Base-by-base conservation (phyloP, 306 rosid genomes). In the Prunus mira region DNA sequence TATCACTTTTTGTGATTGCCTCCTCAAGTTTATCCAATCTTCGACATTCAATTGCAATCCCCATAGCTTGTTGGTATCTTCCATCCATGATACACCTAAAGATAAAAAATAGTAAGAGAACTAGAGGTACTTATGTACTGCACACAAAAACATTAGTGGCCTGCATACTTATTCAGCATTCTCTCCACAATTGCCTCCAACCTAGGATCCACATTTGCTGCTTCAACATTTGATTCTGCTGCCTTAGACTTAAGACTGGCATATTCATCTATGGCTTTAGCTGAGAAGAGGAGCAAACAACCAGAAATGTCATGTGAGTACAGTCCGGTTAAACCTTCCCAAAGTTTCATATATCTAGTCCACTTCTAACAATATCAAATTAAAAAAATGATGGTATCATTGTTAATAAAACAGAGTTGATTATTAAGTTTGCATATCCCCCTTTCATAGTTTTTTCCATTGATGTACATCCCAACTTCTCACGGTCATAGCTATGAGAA, bases 1-100 rank as follows among this genome's bases (percentile, higher is more conserved):
- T 91, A 82, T 95, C 99, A 83, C 99, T 95, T 86, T 69, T 91
- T n/a, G 89, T 92, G 76, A 95, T 90, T 47, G 99, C 99, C 85
- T 95, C 99, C 91, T 95, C 99, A 8, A 95, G 90, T 82, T 92
- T 95, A 89, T 95, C 99, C 83, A 95, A 86, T 81, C 99, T 92
- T 78, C 97, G 85, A 89, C 99, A 95, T 83, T 95, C 99, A 74
- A 92, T 88, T 71, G 99, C 93, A 82, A 89, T 95, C 56, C 99
- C 99, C 97, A 95, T 92, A 69, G 97, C 99, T 84, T 95, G 99
- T 49, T 91, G 97, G 86, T 90, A 92, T 78, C 91, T 95, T 49
- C 99, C 99, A 82, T 95, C 97, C 77, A 82, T 57, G 46, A 92
- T 95, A 78, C 99, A 95, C 92, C 99, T 95, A 79, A 49, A 78